Percentiles rank a stretch among this genome's conserved stretches.
phyloP scores from a whole-genome alignment of 805 yeast species.

The Saccharomycopsis vini region DNA sequence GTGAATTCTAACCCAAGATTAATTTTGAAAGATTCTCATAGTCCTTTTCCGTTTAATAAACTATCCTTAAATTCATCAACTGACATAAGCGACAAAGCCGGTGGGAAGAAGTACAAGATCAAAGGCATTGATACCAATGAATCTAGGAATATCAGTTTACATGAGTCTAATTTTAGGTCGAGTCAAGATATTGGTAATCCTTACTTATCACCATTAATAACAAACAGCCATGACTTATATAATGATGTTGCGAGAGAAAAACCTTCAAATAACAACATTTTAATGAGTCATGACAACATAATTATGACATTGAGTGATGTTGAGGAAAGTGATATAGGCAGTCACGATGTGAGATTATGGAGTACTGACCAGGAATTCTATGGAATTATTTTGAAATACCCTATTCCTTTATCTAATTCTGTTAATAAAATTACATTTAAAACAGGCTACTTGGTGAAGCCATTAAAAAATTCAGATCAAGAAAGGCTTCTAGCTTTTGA shows the following conservation, averaged over 20 bases:
- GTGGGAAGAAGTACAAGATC: neutral
- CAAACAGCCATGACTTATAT: too few species aligned
- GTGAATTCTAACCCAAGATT: slow-evolving; percentile 52
- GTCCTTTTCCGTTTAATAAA: slow-evolving; percentile 28
- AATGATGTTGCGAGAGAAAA: too few species aligned
- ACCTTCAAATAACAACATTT: too few species aligned
- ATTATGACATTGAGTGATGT: slow-evolving; percentile 7
- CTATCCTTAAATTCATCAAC: slow-evolving; percentile 21
- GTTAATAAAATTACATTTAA: slow-evolving; percentile 62
- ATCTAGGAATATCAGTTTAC: too few species aligned
- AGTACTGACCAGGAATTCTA: slow-evolving; percentile 39
- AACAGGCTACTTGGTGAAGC: slow-evolving; percentile 57
- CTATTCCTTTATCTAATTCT: slow-evolving; percentile 61
- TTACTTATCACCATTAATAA: too few species aligned
- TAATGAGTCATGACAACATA: too few species aligned
- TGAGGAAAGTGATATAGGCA: slow-evolving; percentile 18
- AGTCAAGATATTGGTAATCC: too few species aligned
- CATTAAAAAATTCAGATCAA: slow-evolving; percentile 23
- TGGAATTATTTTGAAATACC: slow-evolving; percentile 49
- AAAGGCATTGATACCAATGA: slow-evolving; percentile 10
- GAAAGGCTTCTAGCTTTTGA: slow-evolving; percentile 39
- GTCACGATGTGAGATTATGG: slow-evolving; percentile 30
- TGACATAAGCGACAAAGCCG: neutral
- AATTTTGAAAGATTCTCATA: slow-evolving; percentile 27
- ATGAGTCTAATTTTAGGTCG: too few species aligned